phyloP scores from a whole-genome alignment of 305 asterid genomes.

The Salvia sclarea region DNA sequence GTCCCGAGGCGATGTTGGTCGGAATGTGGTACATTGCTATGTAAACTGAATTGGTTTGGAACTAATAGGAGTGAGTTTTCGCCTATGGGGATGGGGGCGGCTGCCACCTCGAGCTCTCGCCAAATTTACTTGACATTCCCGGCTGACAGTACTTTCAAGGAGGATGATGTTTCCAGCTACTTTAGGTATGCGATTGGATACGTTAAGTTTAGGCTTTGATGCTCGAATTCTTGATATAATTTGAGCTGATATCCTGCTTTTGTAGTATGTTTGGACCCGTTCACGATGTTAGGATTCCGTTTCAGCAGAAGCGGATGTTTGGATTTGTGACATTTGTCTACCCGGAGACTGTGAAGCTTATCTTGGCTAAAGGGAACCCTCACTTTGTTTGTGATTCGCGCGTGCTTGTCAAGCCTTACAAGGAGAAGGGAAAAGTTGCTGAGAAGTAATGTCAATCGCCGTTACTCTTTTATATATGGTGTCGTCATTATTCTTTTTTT shows the following conservation, averaged over 20 bases:
- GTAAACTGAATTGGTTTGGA: constrained; percentile 40
- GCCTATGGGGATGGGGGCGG: constrained; percentile 55
- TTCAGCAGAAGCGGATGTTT: constrained; percentile 96
- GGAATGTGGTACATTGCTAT: constrained; percentile 33
- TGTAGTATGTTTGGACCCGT: constrained; percentile 91
- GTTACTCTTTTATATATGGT: neutral
- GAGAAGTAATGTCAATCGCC: constrained; percentile 36
- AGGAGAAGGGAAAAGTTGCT: constrained; percentile 87
- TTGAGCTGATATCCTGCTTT: constrained; percentile 18
- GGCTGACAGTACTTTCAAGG: constrained; percentile 92
- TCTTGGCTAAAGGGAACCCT: constrained; percentile 91
- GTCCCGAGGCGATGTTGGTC: constrained; percentile 13
- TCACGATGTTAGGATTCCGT: constrained; percentile 96
- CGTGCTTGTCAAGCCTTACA: constrained; percentile 96
- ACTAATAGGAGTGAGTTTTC: constrained; percentile 60
- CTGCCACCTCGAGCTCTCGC: constrained; percentile 62
- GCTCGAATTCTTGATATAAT: neutral
- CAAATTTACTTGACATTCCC: constrained; percentile 97
- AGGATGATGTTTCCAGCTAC: constrained; percentile 91
- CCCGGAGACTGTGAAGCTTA: constrained; percentile 87
- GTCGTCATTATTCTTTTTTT: neutral
- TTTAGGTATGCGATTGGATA: constrained; percentile 55
- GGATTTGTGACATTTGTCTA: constrained; percentile 88
- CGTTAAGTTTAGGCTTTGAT: neutral
- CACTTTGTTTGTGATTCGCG: constrained; percentile 98